Base-by-base conservation (phyloP, 2,329 filamentous ascomycete species). In the Neofusicoccum parvum region DNA sequence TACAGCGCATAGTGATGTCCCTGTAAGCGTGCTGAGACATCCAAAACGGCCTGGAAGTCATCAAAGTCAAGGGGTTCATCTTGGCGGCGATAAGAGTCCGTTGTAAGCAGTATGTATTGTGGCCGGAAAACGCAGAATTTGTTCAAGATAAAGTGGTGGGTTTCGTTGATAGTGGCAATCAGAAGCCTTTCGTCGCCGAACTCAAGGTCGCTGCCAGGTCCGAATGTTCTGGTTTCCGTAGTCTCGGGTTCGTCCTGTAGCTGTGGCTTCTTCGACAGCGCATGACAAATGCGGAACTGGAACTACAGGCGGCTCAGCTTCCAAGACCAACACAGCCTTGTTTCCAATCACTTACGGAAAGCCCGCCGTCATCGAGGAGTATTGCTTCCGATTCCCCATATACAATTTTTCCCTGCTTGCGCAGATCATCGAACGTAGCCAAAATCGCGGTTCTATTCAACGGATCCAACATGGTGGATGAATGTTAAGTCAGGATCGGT, bases 111-210 rank as follows among this genome's bases (percentile, higher is more conserved):
- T 14, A 85, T 73, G 3, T 82, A 72, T 68, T 85, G 83, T 3
- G 83, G 82, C 9, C 80, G 70, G 65, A 81, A 81, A 14, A 81
- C 80, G 65, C 79, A 80, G 68, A 83, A 85, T 64, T 82, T 80
- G 71, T 86, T 86, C 65, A 81, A 71, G 1, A 79, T 74, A 7
- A 86, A 73, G 17, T 80, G 71, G 65, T 86, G 83, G 0, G 81
- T 80, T 11, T 23, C 63, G 17, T 78, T 80, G 14, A 83, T 68
- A 14, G 72, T 70, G 0, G 72, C 71, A 12, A 85, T 70, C 15
- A 81, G 78, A 49, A 81, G 78, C n/a, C 79, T 79, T 0, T 75
- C 70, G 51, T 81, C 75, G 50, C 75, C 75, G 64, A 80, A 80
- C 66, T 80, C 81, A 68, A 84, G 80, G 45, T 78, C 75, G 69